Evolutionary conservation across 306 rosid species (phyloP).

Genomic region (Rosa chinensis): DNA sequence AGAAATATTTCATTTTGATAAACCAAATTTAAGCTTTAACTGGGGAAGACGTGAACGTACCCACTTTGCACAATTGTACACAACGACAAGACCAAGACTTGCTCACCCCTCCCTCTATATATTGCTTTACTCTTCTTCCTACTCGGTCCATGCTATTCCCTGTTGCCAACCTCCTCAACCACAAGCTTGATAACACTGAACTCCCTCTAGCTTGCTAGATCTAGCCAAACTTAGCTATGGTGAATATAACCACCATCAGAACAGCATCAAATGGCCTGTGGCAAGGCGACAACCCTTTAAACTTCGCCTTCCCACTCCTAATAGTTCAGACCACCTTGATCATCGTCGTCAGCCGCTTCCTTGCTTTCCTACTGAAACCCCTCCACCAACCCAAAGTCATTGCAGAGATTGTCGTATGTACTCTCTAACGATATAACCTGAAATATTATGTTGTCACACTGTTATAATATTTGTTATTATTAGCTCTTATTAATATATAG

Average conservation of each 20-base stretch:
- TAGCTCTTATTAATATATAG: not conserved
- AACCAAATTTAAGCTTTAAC: not conserved
- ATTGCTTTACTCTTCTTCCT: not conserved
- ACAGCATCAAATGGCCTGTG: slow-evolving; percentile 68
- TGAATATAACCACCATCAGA: slow-evolving; percentile 64
- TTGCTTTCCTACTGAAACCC: slow-evolving; percentile 69
- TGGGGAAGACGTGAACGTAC: not conserved
- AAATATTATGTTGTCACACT: not conserved
- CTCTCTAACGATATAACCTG: not conserved
- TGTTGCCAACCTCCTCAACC: not conserved
- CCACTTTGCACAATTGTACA: not conserved
- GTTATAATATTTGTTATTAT: not conserved
- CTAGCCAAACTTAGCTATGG: not conserved
- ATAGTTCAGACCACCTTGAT: slow-evolving; percentile 57
- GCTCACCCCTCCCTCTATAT: not conserved
- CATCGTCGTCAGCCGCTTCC: slow-evolving; percentile 52
- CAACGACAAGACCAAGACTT: not conserved
- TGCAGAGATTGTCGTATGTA: slow-evolving; percentile 66
- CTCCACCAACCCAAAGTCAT: slow-evolving; percentile 91
- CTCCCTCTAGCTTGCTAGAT: not conserved
- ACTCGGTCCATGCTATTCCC: not conserved
- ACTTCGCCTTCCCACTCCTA: slow-evolving; percentile 78
- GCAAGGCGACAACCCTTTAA: slow-evolving; percentile 84
- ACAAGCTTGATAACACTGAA: not conserved
- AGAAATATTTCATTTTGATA: not conserved